phyloP scores from a whole-genome alignment of 495 filamentous ascomycete species.

The Ramalina intermedia region DNA sequence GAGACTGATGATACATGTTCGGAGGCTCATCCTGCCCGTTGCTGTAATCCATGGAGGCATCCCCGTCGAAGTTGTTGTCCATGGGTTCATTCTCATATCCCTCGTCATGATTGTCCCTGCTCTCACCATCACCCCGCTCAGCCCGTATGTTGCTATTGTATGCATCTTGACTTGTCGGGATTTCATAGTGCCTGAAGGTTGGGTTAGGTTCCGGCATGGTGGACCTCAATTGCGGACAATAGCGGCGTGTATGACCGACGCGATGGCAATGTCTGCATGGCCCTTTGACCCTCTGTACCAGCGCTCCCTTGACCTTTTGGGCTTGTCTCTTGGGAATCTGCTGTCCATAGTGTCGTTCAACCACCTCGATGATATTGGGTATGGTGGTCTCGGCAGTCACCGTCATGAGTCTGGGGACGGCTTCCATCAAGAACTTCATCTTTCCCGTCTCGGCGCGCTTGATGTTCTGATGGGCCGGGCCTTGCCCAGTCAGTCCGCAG shows the following conservation, averaged over 20 bases:
- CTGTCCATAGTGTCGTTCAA: constrained; percentile 15
- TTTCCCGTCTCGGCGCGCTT: constrained; percentile 16
- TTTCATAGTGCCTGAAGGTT: constrained; percentile 22
- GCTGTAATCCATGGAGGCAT: neutral
- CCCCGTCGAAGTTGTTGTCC: neutral
- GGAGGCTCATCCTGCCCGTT: neutral
- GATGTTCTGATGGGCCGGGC: constrained; percentile 14
- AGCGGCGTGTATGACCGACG: constrained; percentile 12
- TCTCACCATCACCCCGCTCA: no score
- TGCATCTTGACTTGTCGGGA: constrained; percentile 35
- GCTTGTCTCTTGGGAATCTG: constrained; percentile 14
- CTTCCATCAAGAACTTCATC: constrained; percentile 16
- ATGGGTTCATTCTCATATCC: constrained; percentile 7
- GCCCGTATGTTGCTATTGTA: neutral
- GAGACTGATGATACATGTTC: constrained; percentile 1
- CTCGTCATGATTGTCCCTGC: constrained; percentile 2
- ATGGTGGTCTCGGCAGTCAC: constrained; percentile 13
- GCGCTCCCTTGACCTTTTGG: constrained; percentile 15
- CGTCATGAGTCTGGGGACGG: constrained; percentile 13
- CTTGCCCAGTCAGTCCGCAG: constrained; percentile 13
- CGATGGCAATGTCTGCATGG: constrained; percentile 16
- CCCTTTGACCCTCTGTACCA: constrained; percentile 12
- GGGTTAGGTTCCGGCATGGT: constrained; percentile 10
- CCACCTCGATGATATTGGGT: constrained; percentile 11
- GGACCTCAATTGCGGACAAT: constrained; percentile 13